Evolutionary conservation across 495 filamentous ascomycete species (phyloP).

Genomic region (Penicillium psychrofluorescens): DNA sequence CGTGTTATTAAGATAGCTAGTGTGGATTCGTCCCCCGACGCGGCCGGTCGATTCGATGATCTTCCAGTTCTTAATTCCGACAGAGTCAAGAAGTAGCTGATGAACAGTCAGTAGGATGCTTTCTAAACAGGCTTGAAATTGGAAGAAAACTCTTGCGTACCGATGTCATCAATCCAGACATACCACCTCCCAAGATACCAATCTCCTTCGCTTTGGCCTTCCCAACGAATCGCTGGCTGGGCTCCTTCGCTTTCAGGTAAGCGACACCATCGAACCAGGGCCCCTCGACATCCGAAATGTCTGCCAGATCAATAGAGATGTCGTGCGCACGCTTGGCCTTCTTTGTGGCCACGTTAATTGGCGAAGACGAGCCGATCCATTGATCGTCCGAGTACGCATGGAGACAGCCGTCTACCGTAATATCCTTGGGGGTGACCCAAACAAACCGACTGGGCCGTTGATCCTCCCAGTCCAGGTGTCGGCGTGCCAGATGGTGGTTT

Average conservation of each 20-base stretch:
- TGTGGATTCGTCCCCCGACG: conserved; percentile 51
- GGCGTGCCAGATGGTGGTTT: no score
- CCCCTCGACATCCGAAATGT: not conserved
- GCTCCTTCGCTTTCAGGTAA: conserved; percentile 8
- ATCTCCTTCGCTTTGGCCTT: conserved; percentile 10
- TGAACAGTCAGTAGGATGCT: conserved; percentile 56
- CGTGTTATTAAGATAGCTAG: conserved; percentile 48
- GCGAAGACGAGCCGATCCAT: no score
- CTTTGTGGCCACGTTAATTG: no score
- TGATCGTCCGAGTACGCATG: no score
- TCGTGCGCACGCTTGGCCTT: no score
- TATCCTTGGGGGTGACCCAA: no score
- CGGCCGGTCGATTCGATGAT: conserved; percentile 42
- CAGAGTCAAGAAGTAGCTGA: conserved; percentile 34
- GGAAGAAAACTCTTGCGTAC: not conserved
- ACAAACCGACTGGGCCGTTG: no score
- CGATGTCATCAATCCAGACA: conserved; percentile 13
- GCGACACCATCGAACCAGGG: conserved; percentile 22
- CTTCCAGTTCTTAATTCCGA: conserved; percentile 45
- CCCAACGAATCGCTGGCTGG: not conserved
- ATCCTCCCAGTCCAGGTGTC: no score
- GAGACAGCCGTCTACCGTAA: no score
- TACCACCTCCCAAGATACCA: conserved; percentile 61
- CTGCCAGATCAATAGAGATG: no score
- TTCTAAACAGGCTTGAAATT: conserved; percentile 33